A percentile compares a stretch with the other conserved stretches of the same genome.
phyloP scores from a whole-genome alignment of 1,284 basidiomycete species.

The Cryptococcus sp. region DNA sequence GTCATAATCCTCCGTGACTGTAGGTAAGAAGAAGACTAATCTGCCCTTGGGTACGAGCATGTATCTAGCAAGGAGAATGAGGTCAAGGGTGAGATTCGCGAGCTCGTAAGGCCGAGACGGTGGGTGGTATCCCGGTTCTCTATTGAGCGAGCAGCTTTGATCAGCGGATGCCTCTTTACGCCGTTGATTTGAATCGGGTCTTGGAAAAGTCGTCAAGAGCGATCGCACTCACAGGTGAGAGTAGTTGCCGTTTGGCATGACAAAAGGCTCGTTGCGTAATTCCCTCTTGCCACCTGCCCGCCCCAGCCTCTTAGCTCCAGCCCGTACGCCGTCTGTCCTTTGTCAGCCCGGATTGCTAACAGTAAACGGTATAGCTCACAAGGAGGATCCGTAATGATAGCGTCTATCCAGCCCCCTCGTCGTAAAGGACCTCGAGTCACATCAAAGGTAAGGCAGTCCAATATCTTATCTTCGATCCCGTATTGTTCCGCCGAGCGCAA shows the following conservation, averaged over 20 bases:
- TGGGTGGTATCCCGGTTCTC: slow-evolving; percentile 62
- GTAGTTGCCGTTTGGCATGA: slow-evolving; percentile 46
- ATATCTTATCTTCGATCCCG: slow-evolving; percentile 68
- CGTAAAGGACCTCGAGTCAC: slow-evolving; percentile 87
- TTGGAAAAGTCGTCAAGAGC: no score
- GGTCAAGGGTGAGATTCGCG: slow-evolving; percentile 76
- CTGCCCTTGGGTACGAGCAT: slow-evolving; percentile 82
- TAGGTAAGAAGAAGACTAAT: slow-evolving; percentile 93
- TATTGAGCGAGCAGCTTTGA: no score
- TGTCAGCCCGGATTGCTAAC: background rate
- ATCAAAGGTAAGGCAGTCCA: slow-evolving; percentile 89
- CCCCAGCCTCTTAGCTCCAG: slow-evolving; percentile 92
- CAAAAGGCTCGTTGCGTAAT: slow-evolving; percentile 44
- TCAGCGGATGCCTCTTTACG: no score
- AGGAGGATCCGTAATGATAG: slow-evolving; percentile 91
- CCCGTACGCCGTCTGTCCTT: slow-evolving; percentile 80
- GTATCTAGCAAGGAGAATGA: slow-evolving; percentile 79
- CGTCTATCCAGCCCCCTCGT: slow-evolving; percentile 84
- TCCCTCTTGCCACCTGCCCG: slow-evolving; percentile 56
- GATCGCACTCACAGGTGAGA: slow-evolving; percentile 50
- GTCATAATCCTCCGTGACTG: slow-evolving; percentile 84
- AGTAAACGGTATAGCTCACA: slow-evolving; percentile 60
- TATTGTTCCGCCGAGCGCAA: slow-evolving; percentile 82
- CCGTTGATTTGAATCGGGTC: no score
- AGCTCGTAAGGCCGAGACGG: slow-evolving; percentile 92